Evolutionary conservation across 2,329 filamentous ascomycete genomes (phyloP).

Genomic region (Raffaelea albimanens): DNA sequence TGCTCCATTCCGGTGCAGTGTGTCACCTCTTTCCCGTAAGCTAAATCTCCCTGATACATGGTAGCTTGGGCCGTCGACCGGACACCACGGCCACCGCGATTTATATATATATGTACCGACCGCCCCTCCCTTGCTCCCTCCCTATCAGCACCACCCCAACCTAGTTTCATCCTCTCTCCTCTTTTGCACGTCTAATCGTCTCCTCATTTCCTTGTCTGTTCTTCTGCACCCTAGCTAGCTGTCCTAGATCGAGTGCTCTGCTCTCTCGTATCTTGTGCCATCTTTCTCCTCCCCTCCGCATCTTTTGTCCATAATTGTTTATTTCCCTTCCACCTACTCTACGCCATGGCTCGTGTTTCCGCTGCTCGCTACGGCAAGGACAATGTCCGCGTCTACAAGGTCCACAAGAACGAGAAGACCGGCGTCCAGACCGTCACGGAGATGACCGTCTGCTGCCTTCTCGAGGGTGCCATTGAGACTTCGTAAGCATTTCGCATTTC

Average conservation of each 20-base stretch:
- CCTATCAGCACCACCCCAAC: too few relatives aligned
- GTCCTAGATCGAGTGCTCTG: too few relatives aligned
- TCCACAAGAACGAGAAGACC: constrained; percentile 67
- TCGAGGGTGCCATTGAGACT: constrained; percentile 84
- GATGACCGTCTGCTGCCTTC: constrained; percentile 86
- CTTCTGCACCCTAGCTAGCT: too few relatives aligned
- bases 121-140: too few relatives aligned
- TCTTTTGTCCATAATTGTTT: too few relatives aligned
- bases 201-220: too few relatives aligned
- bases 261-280: background rate
- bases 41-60: background rate
- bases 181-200: too few relatives aligned
- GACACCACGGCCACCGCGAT: too few relatives aligned
- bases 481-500: constrained; percentile 44
- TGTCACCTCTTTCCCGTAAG: background rate
- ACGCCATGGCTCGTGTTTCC: constrained; percentile 44
- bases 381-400: constrained; percentile 97
- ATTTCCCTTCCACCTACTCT: background rate
- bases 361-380: constrained; percentile 83
- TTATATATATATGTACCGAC: too few relatives aligned
- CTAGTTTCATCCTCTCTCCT: too few relatives aligned
- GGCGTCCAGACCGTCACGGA: constrained; percentile 80
- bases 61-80: too few relatives aligned
- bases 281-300: background rate
- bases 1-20: too few relatives aligned